A percentile compares a stretch with the other conserved stretches of the same genome.
phyloP scores from a whole-genome alignment of 2,329 filamentous ascomycete genomes.

The Cladosporium velox region DNA sequence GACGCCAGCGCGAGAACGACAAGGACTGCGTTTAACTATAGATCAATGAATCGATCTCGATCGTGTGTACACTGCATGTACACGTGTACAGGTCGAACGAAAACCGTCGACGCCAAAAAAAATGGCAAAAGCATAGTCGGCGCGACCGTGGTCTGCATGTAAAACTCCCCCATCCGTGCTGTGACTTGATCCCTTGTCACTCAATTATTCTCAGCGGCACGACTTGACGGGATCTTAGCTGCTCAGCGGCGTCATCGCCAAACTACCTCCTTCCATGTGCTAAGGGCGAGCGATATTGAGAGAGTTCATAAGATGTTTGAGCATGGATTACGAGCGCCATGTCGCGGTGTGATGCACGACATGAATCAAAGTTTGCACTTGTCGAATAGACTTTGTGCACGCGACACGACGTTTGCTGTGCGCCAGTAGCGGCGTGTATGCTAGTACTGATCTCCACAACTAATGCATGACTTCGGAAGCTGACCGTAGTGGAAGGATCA shows the following conservation, averaged over 20 bases:
- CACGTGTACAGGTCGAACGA: neutral
- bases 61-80: neutral
- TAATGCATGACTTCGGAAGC: conserved; percentile 6
- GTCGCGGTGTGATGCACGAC: neutral
- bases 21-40: neutral
- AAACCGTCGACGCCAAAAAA: neutral
- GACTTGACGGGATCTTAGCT: neutral
- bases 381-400: neutral
- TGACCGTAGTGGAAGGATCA: neutral
- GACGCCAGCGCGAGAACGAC: neutral
- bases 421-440: neutral
- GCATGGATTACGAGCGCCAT: neutral
- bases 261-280: neutral
- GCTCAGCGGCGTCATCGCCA: neutral
- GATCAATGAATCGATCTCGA: neutral
- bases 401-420: conserved; percentile 9
- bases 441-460: neutral
- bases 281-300: neutral
- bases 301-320: neutral
- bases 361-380: neutral
- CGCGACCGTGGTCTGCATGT: neutral
- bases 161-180: neutral
- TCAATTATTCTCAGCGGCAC: neutral
- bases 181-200: neutral
- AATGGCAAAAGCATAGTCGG: neutral